Evolutionary conservation across 208 protist species (phyloP).

Genomic region (Plasmodiophora brassicae): DNA sequence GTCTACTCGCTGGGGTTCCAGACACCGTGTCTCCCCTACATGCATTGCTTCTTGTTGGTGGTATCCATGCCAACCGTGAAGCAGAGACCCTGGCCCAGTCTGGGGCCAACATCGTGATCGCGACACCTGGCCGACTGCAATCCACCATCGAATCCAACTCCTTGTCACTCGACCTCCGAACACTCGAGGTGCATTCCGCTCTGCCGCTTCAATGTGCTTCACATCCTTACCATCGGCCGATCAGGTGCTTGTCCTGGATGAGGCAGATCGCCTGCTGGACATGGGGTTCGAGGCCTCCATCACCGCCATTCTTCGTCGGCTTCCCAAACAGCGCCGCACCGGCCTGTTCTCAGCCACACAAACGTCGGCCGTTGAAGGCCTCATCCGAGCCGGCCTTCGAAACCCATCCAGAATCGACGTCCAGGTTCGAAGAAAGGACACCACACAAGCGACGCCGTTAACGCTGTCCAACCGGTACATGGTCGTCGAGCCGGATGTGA

Average conservation of each 20-base stretch:
- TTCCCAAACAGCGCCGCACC: slow-evolving; percentile 71
- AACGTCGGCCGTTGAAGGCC: slow-evolving; percentile 60
- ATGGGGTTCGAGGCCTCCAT: slow-evolving; percentile 70
- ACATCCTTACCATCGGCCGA: too few relatives aligned
- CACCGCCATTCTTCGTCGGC: slow-evolving; percentile 56
- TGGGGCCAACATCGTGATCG: slow-evolving; percentile 30
- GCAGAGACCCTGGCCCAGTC: background rate
- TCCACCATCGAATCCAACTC: background rate
- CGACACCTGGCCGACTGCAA: slow-evolving; percentile 33
- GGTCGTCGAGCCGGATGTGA: slow-evolving; percentile 48
- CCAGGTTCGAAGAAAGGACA: background rate
- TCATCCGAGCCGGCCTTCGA: slow-evolving; percentile 52
- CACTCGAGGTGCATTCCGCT: too few relatives aligned
- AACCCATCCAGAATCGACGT: slow-evolving; percentile 57
- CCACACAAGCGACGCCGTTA: slow-evolving; percentile 31
- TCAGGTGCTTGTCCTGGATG: slow-evolving; percentile 68
- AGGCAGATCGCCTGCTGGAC: slow-evolving; percentile 72
- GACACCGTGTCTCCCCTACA: background rate
- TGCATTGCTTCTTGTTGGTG: background rate
- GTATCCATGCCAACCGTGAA: background rate
- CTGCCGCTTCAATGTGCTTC: too few relatives aligned
- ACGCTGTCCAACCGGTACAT: slow-evolving; percentile 61
- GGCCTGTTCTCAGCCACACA: slow-evolving; percentile 73
- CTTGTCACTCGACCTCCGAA: background rate
- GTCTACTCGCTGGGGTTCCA: background rate